phyloP scores from a whole-genome alignment of 2,329 filamentous ascomycete genomes.

The Lasiodiplodia gonubiensis region DNA sequence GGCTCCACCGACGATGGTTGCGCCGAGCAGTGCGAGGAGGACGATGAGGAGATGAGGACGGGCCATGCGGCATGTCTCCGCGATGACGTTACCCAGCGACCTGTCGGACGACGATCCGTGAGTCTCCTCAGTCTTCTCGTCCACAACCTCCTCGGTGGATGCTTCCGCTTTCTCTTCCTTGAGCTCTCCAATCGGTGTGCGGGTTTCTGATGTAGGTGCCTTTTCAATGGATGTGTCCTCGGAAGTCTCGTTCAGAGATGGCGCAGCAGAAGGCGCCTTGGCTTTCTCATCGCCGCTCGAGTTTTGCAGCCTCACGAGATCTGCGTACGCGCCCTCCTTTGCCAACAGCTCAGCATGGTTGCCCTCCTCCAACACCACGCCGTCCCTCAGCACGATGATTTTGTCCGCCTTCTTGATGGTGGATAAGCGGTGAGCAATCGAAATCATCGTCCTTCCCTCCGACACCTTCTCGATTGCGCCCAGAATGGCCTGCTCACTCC shows the following conservation, averaged over 20 bases:
- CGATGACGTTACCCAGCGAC: conserved; percentile 32
- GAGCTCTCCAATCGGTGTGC: conserved; percentile 33
- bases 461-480: conserved; percentile 43
- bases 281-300: conserved; percentile 33
- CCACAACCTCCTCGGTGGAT: background rate
- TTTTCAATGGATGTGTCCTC: conserved; percentile 29
- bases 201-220: conserved; percentile 32
- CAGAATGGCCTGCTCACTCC: conserved; percentile 63
- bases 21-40: conserved; percentile 56
- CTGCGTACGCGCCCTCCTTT: conserved; percentile 52
- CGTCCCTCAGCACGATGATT: conserved; percentile 48
- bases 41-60: conserved; percentile 55
- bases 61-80: conserved; percentile 3
- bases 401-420: conserved; percentile 45
- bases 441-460: conserved; percentile 44
- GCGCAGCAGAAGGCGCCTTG: background rate
- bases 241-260: conserved; percentile 27
- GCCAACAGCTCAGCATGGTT: conserved; percentile 43
- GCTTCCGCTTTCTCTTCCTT: conserved; percentile 29
- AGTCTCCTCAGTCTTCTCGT: background rate
- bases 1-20: conserved; percentile 61
- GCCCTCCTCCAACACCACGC: conserved; percentile 45
- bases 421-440: conserved; percentile 47
- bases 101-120: background rate
- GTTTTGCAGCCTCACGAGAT: conserved; percentile 55